phyloP scores from a whole-genome alignment of 257 asterid genomes.

The Przewalskia tangutica region DNA sequence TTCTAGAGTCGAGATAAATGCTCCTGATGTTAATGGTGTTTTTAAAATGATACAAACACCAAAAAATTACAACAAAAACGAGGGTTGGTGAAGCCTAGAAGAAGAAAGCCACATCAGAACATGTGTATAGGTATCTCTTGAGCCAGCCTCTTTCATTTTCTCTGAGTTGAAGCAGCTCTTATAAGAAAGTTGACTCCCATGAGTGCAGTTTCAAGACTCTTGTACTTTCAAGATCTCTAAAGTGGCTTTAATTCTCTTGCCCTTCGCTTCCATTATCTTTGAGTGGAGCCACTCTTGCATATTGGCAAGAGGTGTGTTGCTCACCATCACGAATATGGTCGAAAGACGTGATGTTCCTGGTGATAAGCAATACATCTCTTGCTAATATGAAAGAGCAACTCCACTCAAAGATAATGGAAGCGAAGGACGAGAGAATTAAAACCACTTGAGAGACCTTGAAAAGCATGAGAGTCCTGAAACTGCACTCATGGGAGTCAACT shows the following conservation, averaged over 20 bases:
- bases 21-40: conserved; percentile 59
- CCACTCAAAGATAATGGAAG: conserved; percentile 67
- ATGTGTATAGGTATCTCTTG: conserved; percentile 44
- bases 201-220: conserved; percentile 63
- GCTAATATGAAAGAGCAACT: conserved; percentile 56
- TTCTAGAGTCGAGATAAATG: conserved; percentile 76
- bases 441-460: conserved; percentile 62
- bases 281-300: conserved; percentile 49
- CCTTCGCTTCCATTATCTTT: conserved; percentile 74
- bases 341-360: conserved; percentile 50
- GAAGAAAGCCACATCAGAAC: conserved; percentile 59
- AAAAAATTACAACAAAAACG: conserved; percentile 62
- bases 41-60: conserved; percentile 49
- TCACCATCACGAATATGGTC: conserved; percentile 60
- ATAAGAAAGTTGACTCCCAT: conserved; percentile 51
- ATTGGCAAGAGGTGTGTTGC: conserved; percentile 71
- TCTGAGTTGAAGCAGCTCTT: conserved; percentile 43
- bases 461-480: conserved; percentile 62
- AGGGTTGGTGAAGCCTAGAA: conserved; percentile 84
- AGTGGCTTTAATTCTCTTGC: conserved; percentile 66
- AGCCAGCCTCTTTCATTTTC: conserved; percentile 48
- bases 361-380: conserved; percentile 72
- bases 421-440: conserved; percentile 63
- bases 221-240: conserved; percentile 64
- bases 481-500: conserved; percentile 65